These are phyloP conservation scores for Chlorella ohadii DNA, from an alignment of 139 green algal species.

Conservation along the genomic window DNA sequence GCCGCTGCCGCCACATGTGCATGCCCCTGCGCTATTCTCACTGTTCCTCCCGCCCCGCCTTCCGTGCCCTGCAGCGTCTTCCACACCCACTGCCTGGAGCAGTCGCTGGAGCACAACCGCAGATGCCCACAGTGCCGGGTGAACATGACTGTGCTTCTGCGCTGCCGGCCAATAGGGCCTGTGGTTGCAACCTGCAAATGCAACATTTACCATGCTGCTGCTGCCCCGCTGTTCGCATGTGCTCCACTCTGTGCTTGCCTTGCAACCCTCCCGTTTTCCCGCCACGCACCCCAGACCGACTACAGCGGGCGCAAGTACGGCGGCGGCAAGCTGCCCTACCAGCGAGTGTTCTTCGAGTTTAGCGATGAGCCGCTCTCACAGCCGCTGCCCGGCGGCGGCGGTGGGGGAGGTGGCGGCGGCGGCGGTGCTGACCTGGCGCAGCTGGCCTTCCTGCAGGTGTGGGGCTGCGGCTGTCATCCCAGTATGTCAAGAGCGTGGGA, in stretches of 20 bases:
- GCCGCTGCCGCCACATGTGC: too few species aligned
- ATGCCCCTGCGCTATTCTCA: too few species aligned
- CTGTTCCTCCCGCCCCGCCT: too few species aligned
- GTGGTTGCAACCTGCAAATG: too few species aligned
- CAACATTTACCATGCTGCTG: too few species aligned
- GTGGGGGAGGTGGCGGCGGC: not conserved
- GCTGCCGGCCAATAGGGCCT: too few species aligned
- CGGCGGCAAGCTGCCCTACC: slow-evolving; percentile 9
- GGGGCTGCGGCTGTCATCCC: too few species aligned
- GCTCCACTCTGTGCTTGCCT: not conserved
- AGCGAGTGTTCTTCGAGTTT: slow-evolving; percentile 33
- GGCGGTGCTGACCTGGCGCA: not conserved
- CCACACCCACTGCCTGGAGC: slow-evolving; percentile 32
- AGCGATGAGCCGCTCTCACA: slow-evolving; percentile 9
- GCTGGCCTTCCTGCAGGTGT: slow-evolving; percentile 14
- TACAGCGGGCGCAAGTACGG: slow-evolving; percentile 11
- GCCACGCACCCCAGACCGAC: not conserved
- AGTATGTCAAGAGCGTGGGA: too few species aligned
- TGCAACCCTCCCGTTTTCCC: not conserved
- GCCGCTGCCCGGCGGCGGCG: not conserved
- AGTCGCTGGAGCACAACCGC: slow-evolving; percentile 12
- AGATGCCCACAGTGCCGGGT: slow-evolving; percentile 38
- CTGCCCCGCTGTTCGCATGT: not conserved
- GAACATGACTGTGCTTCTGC: not conserved
- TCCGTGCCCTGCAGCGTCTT: slow-evolving; percentile 26